Evolutionary conservation across 306 rosid genomes (phyloP).

Genomic region (Gastrolobium villosum): DNA sequence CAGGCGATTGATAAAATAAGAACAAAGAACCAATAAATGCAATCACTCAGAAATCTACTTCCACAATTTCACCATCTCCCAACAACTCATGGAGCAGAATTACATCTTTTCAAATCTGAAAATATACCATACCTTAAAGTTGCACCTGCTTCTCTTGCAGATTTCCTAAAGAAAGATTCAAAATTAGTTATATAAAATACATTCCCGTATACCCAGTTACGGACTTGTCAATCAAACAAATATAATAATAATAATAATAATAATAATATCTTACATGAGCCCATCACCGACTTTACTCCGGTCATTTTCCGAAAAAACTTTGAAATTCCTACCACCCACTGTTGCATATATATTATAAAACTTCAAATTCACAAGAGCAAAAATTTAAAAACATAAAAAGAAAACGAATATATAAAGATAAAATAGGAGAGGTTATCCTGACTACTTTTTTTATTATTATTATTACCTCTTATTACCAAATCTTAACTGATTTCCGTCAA

Average conservation of each 20-base stretch:
- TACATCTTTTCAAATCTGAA: constrained; percentile 17
- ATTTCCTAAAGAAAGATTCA: constrained; percentile 38
- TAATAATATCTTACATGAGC: constrained; percentile 46
- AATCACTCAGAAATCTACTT: neutral
- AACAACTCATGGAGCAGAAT: constrained; percentile 1
- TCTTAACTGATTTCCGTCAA: no score
- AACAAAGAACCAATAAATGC: neutral
- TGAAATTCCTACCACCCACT: constrained; percentile 59
- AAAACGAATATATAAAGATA: neutral
- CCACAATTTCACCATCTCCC: constrained; percentile 10
- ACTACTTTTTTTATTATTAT: no score
- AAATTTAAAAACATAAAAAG: neutral
- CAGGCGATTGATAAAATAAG: neutral
- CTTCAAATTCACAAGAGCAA: no score
- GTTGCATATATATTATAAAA: constrained; percentile 26
- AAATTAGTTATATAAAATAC: constrained; percentile 15
- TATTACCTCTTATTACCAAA: no score
- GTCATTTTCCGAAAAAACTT: constrained; percentile 64
- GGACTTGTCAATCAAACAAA: neutral
- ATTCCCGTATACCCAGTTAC: neutral
- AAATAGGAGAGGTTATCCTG: no score
- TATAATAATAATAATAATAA: neutral
- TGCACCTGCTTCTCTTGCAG: constrained; percentile 40
- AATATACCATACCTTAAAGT: constrained; percentile 50
- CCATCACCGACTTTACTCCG: constrained; percentile 52